A percentile compares a stretch with the other conserved stretches of the same genome.
Conservation (phyloP, 345 rosid species). For the Aquilaria sinensis region DNA sequence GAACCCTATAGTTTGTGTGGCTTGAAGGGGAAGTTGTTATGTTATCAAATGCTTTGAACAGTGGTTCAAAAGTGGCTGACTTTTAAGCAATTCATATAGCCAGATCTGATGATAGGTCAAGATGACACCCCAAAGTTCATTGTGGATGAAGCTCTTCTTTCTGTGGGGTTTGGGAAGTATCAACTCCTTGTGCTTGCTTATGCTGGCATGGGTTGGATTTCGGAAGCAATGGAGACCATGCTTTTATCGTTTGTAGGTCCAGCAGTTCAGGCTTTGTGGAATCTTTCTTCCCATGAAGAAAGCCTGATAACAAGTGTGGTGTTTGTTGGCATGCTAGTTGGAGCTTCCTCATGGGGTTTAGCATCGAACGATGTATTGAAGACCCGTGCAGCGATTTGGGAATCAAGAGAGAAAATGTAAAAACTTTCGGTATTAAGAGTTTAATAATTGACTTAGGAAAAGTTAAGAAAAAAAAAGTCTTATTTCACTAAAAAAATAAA, state of each 20-base stretch:
- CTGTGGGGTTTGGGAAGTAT: conserved; percentile 80
- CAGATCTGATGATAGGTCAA: conserved; percentile 20
- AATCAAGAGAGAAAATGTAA: too few relatives aligned
- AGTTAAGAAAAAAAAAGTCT: too few relatives aligned
- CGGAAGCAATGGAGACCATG: conserved; percentile 98
- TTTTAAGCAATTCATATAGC: background rate
- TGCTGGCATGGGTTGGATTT: conserved; percentile 90
- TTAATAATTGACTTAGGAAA: too few relatives aligned
- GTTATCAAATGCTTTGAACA: too few relatives aligned
- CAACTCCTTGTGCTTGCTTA: conserved; percentile 65
- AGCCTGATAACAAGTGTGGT: conserved; percentile 71
- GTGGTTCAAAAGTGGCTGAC: too few relatives aligned
- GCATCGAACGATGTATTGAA: conserved; percentile 70
- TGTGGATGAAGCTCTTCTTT: conserved; percentile 81
- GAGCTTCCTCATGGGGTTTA: conserved; percentile 87
- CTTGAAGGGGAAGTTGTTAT: too few relatives aligned
- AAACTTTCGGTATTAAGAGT: too few relatives aligned
- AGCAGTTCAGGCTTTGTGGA: conserved; percentile 66
- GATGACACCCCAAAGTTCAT: conserved; percentile 40
- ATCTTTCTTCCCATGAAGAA: conserved; percentile 62
- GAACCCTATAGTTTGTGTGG: too few relatives aligned
- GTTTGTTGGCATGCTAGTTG: conserved; percentile 84
- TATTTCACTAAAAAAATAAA: too few relatives aligned
- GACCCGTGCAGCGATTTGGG: conserved; percentile 7
- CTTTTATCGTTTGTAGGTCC: conserved; percentile 87